Base-by-base conservation (phyloP, 2,329 filamentous ascomycete species). In the Aspergillus sclerotialis region DNA sequence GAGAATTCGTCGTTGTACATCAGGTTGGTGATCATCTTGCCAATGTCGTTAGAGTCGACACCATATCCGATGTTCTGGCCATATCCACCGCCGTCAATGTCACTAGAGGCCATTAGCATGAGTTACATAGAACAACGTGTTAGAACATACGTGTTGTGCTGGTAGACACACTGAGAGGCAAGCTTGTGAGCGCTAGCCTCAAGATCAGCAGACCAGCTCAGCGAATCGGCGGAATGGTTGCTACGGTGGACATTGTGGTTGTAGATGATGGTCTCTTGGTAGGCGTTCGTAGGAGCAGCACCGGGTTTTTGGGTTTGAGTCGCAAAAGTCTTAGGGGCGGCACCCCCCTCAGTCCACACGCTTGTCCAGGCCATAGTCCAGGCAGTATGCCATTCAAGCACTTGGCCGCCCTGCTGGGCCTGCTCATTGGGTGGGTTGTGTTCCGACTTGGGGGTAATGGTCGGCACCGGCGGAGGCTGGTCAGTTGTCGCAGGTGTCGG, bases 21-120 rank as follows among this genome's bases (percentile, higher is more conserved):
- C 65, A 82, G 71, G 58, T 90, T 75, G 52, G 80, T 85, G 56
- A 90, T 80, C 47, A 82, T 78, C 44, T 74, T 69, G 35, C 78
- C 76, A 43, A 85, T 70, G 30, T 79, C 73, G 40, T 60, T 63
- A n/a, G 65, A 58, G 2, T 62, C 53, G 40, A 76, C 71, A 46
- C 80, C 70, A 40, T 81, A 80, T 54, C 85, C 90, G 39, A 96
- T 81, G 74, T 96, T 98, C 69, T 98, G 92, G 44, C 92, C 92
- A 55, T 92, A 93, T 28, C 73, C 70, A 36, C 77, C 78, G 32
- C 67, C 70, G 42, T 74, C 67, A 16, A 67, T 58, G 49, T 73
- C 78, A 49, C 55, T 61, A 38, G 35, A 32, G 7, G 13, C 18
- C 11, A 32, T 44, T 29, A 31, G 42, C 30, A 17, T 32, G 27